These are phyloP conservation scores for Leccinum olivaceopallidum DNA, from an alignment of 768 basidiomycete species.

Conservation along the genomic window DNA sequence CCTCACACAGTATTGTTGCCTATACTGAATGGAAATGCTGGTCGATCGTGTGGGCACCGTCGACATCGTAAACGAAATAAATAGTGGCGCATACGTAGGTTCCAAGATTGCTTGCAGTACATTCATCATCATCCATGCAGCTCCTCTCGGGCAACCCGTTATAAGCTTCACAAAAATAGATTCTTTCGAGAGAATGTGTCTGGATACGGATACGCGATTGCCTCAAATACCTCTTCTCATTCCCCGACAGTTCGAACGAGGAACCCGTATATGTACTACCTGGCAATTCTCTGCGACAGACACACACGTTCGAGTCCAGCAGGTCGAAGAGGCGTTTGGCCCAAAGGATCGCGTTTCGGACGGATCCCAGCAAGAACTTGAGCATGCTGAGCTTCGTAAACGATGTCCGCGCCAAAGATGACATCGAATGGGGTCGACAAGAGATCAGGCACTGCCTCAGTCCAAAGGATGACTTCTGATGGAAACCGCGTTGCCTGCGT, in stretches of 20 bases:
- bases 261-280: slow-evolving; percentile 50
- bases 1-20: background rate
- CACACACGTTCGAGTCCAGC: slow-evolving; percentile 61
- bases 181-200: slow-evolving; percentile 39
- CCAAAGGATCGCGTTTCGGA: background rate
- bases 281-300: slow-evolving; percentile 72
- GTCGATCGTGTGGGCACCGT: background rate
- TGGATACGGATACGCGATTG: slow-evolving; percentile 52
- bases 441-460: slow-evolving; percentile 24
- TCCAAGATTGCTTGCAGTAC: background rate
- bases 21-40: background rate
- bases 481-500: slow-evolving; percentile 4
- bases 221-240: slow-evolving; percentile 39
- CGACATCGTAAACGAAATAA: background rate
- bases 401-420: slow-evolving; percentile 52
- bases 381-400: slow-evolving; percentile 53
- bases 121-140: slow-evolving; percentile 32
- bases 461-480: slow-evolving; percentile 37
- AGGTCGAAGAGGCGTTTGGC: slow-evolving; percentile 57
- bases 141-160: slow-evolving; percentile 26
- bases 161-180: slow-evolving; percentile 49
- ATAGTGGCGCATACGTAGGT: background rate
- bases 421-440: slow-evolving; percentile 40
- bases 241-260: slow-evolving; percentile 10
- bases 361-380: slow-evolving; percentile 2